Percentiles rank a stretch among this genome's conserved stretches.
Evolutionary conservation across 176 grass and related monocot species (phyloP).

Genomic region (Pharus latifolius): DNA sequence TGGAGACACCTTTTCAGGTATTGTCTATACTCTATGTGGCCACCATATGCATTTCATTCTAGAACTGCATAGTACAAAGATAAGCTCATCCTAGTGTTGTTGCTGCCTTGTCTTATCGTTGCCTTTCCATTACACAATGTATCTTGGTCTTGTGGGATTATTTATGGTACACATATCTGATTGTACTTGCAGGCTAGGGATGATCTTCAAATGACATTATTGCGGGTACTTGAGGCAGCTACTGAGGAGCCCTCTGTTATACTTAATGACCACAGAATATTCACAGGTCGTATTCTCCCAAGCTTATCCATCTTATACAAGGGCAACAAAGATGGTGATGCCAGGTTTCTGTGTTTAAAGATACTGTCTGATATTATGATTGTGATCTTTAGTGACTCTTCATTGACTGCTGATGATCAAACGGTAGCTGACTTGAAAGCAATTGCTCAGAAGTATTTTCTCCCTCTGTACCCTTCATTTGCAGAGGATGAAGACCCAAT

Average conservation of each 20-base stretch:
- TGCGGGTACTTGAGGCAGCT: slow-evolving; percentile 73
- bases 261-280: slow-evolving; percentile 53
- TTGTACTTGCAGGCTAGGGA: slow-evolving; percentile 74
- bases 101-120: not conserved
- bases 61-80: not conserved
- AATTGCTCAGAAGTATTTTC: slow-evolving; percentile 72
- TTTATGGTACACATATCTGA: not conserved
- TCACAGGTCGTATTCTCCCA: slow-evolving; percentile 62
- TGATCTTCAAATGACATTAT: slow-evolving; percentile 93
- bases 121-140: not conserved
- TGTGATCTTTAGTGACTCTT: slow-evolving; percentile 62
- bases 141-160: not conserved
- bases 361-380: slow-evolving; percentile 67
- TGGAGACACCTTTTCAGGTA: slow-evolving; percentile 86
- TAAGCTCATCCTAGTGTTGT: not conserved
- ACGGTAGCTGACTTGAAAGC: slow-evolving; percentile 44
- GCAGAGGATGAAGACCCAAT: slow-evolving; percentile 96
- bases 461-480: slow-evolving; percentile 80
- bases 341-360: slow-evolving; percentile 85
- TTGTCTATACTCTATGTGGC: not conserved
- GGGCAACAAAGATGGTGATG: slow-evolving; percentile 85
- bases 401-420: slow-evolving; percentile 46
- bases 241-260: slow-evolving; percentile 85
- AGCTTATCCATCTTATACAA: slow-evolving; percentile 79
- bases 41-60: not conserved